These are phyloP conservation scores for Chamaecyparis obtusa DNA, from an alignment of 75 land plant species.

Conservation along the genomic window DNA sequence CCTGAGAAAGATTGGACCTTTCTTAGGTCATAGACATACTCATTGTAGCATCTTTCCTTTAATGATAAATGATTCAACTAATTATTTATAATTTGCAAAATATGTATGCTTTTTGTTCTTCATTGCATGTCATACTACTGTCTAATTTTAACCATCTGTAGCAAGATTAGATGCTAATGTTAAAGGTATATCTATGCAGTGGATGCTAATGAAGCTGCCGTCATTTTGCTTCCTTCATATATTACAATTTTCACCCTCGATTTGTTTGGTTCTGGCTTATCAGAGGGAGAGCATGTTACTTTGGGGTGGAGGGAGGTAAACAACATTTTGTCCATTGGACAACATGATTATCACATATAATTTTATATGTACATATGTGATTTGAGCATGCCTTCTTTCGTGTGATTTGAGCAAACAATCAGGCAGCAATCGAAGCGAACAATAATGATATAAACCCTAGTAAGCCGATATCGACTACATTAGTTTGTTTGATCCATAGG, in stretches of 20 bases:
- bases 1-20: background rate
- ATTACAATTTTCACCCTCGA: constrained; percentile 94
- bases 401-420: background rate
- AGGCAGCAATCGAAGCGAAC: background rate
- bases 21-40: background rate
- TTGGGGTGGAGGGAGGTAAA: constrained; percentile 97
- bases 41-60: background rate
- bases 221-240: constrained; percentile 85
- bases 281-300: constrained; percentile 94
- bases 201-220: constrained; percentile 99
- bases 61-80: background rate
- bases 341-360: background rate
- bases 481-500: background rate
- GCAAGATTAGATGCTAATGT: background rate
- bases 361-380: background rate
- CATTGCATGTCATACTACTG: background rate
- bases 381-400: too few relatives aligned
- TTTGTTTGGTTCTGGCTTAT: constrained; percentile 97
- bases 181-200: constrained; percentile 41
- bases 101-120: background rate
- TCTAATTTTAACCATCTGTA: background rate
- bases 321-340: background rate
- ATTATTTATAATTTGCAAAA: background rate
- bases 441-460: background rate
- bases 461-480: background rate